Base-by-base conservation (phyloP, 768 basidiomycete species). In the Antrodiella citrinella region DNA sequence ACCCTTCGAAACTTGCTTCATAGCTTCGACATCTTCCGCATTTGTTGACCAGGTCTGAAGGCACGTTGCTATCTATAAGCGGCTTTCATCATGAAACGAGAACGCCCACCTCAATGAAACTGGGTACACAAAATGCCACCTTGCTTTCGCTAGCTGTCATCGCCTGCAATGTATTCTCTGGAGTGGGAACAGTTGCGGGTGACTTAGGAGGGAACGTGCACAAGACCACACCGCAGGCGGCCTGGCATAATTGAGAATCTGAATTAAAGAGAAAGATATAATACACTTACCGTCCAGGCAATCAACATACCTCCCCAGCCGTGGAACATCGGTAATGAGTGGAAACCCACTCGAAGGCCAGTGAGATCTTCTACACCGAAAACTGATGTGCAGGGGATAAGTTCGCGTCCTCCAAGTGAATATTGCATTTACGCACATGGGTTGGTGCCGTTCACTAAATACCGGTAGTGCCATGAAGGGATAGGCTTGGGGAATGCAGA, bases 1-100 rank as follows among this genome's bases (percentile, higher is more conserved):
- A 4, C 53, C 56, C 20, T 55, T 19, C 2, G 26, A 21, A 12
- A 53, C 22, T 9, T 26, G 26, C 38, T 45, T 38, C 35, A 60
- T 41, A 18, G 21, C 18, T 0, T 52, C 39, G 12, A 67, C 55
- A 35, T 62, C 51, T 20, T 51, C 53, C 7, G 58, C 54, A 15
- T 61, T 48, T n/a, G 57, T 57, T 5, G 63, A 54, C 66, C 66
- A 67, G 2, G 56, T 55, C 66, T 67, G 21, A 43, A 21, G 21
- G 11, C 11, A 13, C 1, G 21, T 51, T 23, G 47, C 24, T 10
- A 46, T 23, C 24, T 38, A 10, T 22, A 46, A 22, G 44, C 30
- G 15, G 30, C 30, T 7, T 15, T 35, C 7, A 7, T 35, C 15
- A 15, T 7, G 18, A 22, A 21, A n/a, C 20, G 41, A n/a, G 20